These are phyloP conservation scores for Podospora didyma DNA, from an alignment of 495 filamentous ascomycete genomes.

Conservation along the genomic window DNA sequence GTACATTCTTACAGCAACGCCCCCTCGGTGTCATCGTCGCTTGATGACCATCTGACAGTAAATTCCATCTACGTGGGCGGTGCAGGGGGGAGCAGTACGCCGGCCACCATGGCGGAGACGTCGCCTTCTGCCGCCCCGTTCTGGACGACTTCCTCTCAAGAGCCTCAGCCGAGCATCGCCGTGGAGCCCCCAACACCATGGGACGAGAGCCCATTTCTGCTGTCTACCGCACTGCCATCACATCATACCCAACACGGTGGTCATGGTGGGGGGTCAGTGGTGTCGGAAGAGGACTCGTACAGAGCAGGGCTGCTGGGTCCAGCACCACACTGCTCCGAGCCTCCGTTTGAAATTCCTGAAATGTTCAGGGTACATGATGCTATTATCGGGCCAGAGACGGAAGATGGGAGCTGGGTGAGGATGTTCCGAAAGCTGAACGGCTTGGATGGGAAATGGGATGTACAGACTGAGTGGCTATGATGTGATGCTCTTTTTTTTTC, in stretches of 20 bases:
- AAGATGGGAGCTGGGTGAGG: conserved; percentile 29
- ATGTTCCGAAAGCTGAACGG: conserved; percentile 28
- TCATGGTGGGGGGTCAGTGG: not conserved
- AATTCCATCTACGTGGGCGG: conserved; percentile 17
- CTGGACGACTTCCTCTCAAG: not conserved
- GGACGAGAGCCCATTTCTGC: not conserved
- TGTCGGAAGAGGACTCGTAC: conserved; percentile 1
- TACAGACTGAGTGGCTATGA: conserved; percentile 19
- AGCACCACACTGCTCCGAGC: conserved; percentile 14
- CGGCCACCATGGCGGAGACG: not conserved
- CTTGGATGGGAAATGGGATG: conserved; percentile 24
- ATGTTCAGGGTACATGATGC: conserved; percentile 25
- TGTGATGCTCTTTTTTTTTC: not conserved
- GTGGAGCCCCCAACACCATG: conserved; percentile 10
- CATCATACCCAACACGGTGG: not conserved
- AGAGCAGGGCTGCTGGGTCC: conserved; percentile 1
- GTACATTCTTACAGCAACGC: conserved; percentile 19
- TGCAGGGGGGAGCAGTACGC: not conserved
- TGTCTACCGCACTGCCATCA: not conserved
- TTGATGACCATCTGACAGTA: conserved; percentile 15
- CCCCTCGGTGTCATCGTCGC: conserved; percentile 20
- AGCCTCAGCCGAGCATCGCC: conserved; percentile 1
- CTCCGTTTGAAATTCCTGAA: conserved; percentile 31
- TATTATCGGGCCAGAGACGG: conserved; percentile 25
- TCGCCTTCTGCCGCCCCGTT: not conserved